Conservation (phyloP, 192 early-diverging fungal species). For the Entophlyctis luteolus region DNA sequence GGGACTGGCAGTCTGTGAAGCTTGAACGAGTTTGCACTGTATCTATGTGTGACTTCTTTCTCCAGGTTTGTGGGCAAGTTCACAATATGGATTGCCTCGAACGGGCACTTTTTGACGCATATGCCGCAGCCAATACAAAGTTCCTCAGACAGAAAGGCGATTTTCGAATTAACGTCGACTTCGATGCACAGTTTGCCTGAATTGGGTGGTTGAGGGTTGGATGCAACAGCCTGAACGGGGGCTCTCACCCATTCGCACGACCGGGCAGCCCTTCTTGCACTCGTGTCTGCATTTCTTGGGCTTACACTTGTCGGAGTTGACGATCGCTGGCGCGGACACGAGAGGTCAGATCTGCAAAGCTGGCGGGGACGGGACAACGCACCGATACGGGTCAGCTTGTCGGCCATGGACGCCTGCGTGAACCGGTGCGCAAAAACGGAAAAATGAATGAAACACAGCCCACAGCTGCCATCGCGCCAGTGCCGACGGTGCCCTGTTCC, state of each 20-base stretch:
- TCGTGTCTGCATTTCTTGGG: slow-evolving; percentile 98
- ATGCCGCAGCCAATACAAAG: slow-evolving; percentile 98
- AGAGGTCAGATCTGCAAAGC: neutral
- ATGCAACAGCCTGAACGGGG: neutral
- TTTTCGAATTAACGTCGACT: slow-evolving; percentile 79
- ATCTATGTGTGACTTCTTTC: slow-evolving; percentile 92
- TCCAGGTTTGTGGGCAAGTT: slow-evolving; percentile 95
- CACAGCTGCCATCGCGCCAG: neutral
- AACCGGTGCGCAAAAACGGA: neutral
- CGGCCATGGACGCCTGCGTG: slow-evolving; percentile 64
- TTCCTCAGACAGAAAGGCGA: slow-evolving; percentile 88
- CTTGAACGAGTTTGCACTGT: slow-evolving; percentile 96
- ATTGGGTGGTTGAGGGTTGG: neutral
- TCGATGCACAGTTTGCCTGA: slow-evolving; percentile 92
- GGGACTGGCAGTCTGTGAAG: slow-evolving; percentile 92
- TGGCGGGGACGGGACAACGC: neutral
- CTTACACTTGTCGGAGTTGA: slow-evolving; percentile 92
- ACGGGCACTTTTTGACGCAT: slow-evolving; percentile 95
- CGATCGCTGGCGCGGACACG: slow-evolving; percentile 65
- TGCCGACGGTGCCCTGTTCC: neutral
- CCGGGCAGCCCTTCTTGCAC: slow-evolving; percentile 94
- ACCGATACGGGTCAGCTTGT: slow-evolving; percentile 83
- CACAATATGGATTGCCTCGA: slow-evolving; percentile 94
- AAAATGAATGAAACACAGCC: neutral
- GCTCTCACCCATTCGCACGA: slow-evolving; percentile 88